phyloP scores from a whole-genome alignment of 2,329 filamentous ascomycete species.

The Exophiala sp. region DNA sequence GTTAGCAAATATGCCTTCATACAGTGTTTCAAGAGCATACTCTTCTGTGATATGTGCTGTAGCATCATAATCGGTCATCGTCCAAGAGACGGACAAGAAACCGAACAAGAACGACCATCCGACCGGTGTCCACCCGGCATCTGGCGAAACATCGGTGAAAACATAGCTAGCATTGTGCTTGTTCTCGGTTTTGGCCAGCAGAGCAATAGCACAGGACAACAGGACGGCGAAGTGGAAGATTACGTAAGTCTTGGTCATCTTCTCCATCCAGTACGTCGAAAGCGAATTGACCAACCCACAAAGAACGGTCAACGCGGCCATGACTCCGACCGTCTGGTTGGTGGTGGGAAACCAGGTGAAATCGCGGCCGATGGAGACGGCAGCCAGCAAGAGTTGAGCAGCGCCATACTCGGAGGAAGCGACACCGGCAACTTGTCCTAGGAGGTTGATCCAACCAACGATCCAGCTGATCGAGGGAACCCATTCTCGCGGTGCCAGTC shows the following conservation, averaged over 20 bases:
- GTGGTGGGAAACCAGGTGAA: constrained; percentile 48
- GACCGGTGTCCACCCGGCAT: constrained; percentile 52
- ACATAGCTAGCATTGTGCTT: constrained; percentile 54
- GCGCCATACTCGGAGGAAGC: constrained; percentile 58
- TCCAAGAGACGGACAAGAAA: constrained; percentile 59
- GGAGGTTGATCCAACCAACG: constrained; percentile 49
- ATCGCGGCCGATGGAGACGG: constrained; percentile 50
- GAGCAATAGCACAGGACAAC: constrained; percentile 50
- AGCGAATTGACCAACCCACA: constrained; percentile 55
- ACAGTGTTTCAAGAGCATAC: constrained; percentile 15
- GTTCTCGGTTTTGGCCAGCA: constrained; percentile 50
- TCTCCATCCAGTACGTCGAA: constrained; percentile 56
- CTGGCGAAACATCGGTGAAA: constrained; percentile 52
- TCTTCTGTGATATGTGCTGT: constrained; percentile 52
- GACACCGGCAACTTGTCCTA: constrained; percentile 50
- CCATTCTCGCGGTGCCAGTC: constrained; percentile 49
- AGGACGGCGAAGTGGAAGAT: constrained; percentile 55
- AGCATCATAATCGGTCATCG: constrained; percentile 56
- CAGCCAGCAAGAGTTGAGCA: constrained; percentile 55
- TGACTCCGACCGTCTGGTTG: constrained; percentile 51
- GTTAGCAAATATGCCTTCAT: constrained; percentile 30
- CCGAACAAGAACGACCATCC: constrained; percentile 59
- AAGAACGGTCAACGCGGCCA: constrained; percentile 53
- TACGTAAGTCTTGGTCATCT: constrained; percentile 56
- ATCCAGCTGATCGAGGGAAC: constrained; percentile 48